Evolutionary conservation across 2,329 filamentous ascomycete species (phyloP).

Genomic region (Ascochyta clinopodiicola): DNA sequence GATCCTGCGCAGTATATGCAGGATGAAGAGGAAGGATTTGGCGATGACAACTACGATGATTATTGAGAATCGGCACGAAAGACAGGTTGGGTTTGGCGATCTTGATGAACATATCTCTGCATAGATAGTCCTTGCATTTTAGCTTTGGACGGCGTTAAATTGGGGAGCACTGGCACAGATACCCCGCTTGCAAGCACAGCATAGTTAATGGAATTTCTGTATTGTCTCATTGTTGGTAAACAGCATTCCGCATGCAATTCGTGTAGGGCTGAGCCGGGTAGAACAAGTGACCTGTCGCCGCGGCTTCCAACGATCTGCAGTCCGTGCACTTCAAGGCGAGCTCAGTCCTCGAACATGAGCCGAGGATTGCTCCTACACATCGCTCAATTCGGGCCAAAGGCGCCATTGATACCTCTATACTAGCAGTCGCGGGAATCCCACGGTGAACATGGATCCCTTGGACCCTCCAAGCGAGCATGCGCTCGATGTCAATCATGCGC

Average conservation of each 20-base stretch:
- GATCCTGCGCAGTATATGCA: conserved; percentile 50
- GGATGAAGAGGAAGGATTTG: conserved; percentile 52
- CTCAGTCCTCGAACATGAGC: conserved; percentile 7
- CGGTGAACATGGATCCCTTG: conserved; percentile 28
- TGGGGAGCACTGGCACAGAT: conserved; percentile 17
- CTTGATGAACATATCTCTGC: background rate
- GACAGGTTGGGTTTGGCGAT: background rate
- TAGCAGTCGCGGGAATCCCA: conserved; percentile 22
- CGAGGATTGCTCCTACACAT: conserved; percentile 9
- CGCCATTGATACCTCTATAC: conserved; percentile 11
- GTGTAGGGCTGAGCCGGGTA: conserved; percentile 1
- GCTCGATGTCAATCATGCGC: conserved; percentile 27
- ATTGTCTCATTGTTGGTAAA: background rate
- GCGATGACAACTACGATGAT: conserved; percentile 48
- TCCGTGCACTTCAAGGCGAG: conserved; percentile 14
- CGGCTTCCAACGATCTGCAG: conserved; percentile 14
- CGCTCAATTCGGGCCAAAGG: conserved; percentile 6
- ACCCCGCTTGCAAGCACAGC: conserved; percentile 21
- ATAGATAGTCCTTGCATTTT: conserved; percentile 1
- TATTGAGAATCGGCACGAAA: conserved; percentile 13
- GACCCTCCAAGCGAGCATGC: conserved; percentile 12
- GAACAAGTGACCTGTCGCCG: conserved; percentile 1
- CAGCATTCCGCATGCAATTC: too few species aligned
- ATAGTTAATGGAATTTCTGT: conserved; percentile 18
- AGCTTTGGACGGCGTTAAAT: conserved; percentile 10